Conservation (phyloP, 1,284 basidiomycete species). For the Ceratobasidium sp. region DNA sequence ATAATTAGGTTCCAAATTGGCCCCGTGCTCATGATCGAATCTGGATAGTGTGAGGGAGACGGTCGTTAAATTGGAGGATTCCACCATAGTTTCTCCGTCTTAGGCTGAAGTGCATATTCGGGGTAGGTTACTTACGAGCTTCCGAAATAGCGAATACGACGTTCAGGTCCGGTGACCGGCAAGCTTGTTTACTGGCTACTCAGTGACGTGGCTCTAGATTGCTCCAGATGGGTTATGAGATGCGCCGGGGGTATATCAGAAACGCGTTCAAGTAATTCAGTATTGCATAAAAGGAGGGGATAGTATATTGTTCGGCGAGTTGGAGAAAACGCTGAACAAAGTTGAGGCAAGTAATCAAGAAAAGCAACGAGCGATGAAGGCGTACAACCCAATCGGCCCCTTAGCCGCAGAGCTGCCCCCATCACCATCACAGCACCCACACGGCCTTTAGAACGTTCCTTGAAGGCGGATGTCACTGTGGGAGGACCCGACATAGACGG, state of each 20-base stretch:
- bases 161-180: no score
- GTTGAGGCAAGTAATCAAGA: background rate
- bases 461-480: constrained; percentile 44
- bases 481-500: constrained; percentile 40
- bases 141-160: no score
- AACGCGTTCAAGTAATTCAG: background rate
- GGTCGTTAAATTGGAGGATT: constrained; percentile 4
- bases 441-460: constrained; percentile 24
- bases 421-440: background rate
- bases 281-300: constrained; percentile 7
- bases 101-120: background rate
- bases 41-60: background rate
- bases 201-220: background rate
- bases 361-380: background rate
- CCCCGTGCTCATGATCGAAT: constrained; percentile 16
- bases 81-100: constrained; percentile 25
- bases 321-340: background rate
- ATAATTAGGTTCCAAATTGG: background rate
- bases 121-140: no score
- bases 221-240: background rate
- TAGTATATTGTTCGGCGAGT: background rate
- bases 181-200: no score
- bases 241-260: no score
- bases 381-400: no score
- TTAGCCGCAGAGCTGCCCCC: background rate